phyloP scores from a whole-genome alignment of 2,329 filamentous ascomycete species.

The Phaeosphaeria sp. region DNA sequence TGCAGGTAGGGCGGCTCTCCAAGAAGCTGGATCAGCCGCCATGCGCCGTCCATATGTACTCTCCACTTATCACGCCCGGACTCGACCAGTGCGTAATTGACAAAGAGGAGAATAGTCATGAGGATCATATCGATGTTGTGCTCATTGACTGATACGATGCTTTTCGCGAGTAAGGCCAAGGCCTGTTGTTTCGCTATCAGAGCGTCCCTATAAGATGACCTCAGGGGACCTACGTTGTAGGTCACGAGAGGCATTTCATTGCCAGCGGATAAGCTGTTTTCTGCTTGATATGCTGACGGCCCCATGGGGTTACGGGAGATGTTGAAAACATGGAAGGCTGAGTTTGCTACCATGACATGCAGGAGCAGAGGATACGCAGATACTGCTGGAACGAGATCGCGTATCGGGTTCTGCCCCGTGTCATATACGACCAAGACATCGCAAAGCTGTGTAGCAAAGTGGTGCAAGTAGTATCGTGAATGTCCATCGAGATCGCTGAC shows the following conservation, averaged over 20 bases:
- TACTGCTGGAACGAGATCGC: conserved; percentile 56
- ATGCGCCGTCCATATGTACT: conserved; percentile 59
- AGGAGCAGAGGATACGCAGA: conserved; percentile 54
- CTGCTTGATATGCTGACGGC: conserved; percentile 41
- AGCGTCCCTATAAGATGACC: conserved; percentile 42
- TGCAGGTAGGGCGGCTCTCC: conserved; percentile 37
- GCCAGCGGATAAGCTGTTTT: conserved; percentile 32
- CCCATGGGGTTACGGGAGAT: conserved; percentile 44
- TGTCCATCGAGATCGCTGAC: conserved; percentile 60
- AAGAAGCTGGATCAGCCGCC: conserved; percentile 52
- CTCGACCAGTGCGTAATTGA: conserved; percentile 58
- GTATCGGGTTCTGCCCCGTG: conserved; percentile 55
- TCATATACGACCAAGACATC: conserved; percentile 61
- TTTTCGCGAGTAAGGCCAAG: conserved; percentile 50
- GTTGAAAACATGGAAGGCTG: conserved; percentile 56
- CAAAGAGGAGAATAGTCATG: conserved; percentile 56
- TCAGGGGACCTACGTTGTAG: conserved; percentile 45
- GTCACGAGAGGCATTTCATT: conserved; percentile 44
- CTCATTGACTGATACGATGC: conserved; percentile 33
- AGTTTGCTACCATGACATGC: conserved; percentile 56
- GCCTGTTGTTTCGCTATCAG: conserved; percentile 58
- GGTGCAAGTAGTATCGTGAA: conserved; percentile 55
- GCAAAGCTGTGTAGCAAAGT: conserved; percentile 59
- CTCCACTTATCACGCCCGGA: conserved; percentile 60
- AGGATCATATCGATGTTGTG: conserved; percentile 51